phyloP scores from a whole-genome alignment of 192 early-diverging fungal species.

The Coemansia sp. region DNA sequence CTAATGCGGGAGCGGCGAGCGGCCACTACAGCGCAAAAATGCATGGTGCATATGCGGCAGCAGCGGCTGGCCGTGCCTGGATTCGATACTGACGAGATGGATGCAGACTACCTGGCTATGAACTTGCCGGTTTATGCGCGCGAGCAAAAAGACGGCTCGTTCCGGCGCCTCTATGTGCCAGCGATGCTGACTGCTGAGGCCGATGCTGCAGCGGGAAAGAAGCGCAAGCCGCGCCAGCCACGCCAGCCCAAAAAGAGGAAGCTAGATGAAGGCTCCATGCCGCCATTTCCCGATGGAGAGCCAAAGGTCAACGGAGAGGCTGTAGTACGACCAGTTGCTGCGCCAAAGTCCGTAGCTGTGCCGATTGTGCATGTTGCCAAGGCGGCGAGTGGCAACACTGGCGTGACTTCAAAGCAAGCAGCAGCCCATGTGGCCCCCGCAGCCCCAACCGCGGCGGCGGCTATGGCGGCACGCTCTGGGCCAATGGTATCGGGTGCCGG shows the following conservation, averaged over 20 bases:
- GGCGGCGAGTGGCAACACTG: background rate
- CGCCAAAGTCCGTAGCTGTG: slow-evolving; percentile 1
- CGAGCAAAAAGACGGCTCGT: slow-evolving; percentile 14
- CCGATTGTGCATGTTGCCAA: background rate
- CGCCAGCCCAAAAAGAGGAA: slow-evolving; percentile 38
- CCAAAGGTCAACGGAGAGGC: slow-evolving; percentile 5
- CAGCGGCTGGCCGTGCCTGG: slow-evolving; percentile 36
- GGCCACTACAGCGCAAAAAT: slow-evolving; percentile 28
- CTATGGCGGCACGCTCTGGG: background rate
- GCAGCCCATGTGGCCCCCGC: background rate
- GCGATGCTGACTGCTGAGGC: slow-evolving; percentile 14
- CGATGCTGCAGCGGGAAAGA: slow-evolving; percentile 16
- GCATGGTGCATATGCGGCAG: slow-evolving; percentile 35
- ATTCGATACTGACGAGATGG: slow-evolving; percentile 43
- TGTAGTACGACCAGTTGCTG: background rate
- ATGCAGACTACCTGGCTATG: slow-evolving; percentile 45
- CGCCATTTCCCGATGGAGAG: background rate
- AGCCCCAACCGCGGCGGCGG: background rate
- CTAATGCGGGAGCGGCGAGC: slow-evolving; percentile 29
- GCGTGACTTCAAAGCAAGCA: background rate
- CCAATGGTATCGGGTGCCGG: background rate
- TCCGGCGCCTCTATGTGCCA: slow-evolving; percentile 41
- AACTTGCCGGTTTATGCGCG: slow-evolving; percentile 41
- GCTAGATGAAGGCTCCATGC: background rate
- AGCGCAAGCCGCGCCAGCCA: slow-evolving; percentile 47